Percentiles rank a stretch among this genome's conserved stretches.
phyloP scores from a whole-genome alignment of 2,329 filamentous ascomycete genomes.

The Pezicula radicicola region DNA sequence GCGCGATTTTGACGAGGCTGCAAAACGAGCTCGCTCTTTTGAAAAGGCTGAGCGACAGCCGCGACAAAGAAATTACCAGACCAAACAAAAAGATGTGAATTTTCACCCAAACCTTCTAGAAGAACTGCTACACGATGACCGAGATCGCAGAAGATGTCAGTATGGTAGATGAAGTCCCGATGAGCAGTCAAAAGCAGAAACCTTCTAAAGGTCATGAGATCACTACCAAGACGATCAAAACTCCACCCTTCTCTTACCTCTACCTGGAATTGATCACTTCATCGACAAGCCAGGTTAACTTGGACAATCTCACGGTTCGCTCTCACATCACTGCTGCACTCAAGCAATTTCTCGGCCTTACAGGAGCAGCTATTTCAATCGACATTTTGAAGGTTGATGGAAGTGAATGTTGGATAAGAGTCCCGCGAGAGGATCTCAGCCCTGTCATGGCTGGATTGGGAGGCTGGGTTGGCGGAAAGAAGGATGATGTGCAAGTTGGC shows the following conservation, averaged over 20 bases:
- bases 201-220: conserved; percentile 38
- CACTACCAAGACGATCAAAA: conserved; percentile 47
- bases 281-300: conserved; percentile 16
- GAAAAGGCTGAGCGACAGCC: no score
- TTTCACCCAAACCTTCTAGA: neutral
- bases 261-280: conserved; percentile 47
- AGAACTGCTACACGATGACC: neutral
- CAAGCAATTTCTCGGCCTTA: conserved; percentile 66
- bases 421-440: conserved; percentile 58
- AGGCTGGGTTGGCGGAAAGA: conserved; percentile 54
- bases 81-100: neutral
- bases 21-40: neutral
- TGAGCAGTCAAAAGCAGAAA: neutral
- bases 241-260: conserved; percentile 53
- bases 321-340: conserved; percentile 63
- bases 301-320: conserved; percentile 62
- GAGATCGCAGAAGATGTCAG: neutral
- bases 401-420: conserved; percentile 58
- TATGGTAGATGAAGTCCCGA: neutral
- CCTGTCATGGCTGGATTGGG: conserved; percentile 63
- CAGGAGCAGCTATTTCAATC: conserved; percentile 63
- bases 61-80: no score
- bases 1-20: neutral
- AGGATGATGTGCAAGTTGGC: conserved; percentile 31
- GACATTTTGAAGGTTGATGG: conserved; percentile 65